Evolutionary conservation across 257 asterid species (phyloP).

Genomic region (Solanum piurae): DNA sequence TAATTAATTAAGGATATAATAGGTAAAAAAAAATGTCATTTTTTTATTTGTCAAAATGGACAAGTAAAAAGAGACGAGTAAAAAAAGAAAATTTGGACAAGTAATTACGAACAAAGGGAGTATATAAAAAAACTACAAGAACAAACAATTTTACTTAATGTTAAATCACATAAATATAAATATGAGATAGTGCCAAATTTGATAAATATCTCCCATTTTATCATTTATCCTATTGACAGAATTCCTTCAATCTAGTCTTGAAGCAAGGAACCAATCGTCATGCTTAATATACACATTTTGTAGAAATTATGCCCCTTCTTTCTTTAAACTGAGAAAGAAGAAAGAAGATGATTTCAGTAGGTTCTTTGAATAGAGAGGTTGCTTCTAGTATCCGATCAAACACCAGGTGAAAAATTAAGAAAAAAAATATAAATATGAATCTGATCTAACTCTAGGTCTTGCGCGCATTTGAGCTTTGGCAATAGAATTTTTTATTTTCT

Average conservation of each 20-base stretch:
- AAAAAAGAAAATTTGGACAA: no score
- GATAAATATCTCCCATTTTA: neutral
- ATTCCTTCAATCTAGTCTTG: neutral
- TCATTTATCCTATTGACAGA: neutral
- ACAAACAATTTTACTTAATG: neutral
- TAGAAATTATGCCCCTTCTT: neutral
- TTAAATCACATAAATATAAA: neutral
- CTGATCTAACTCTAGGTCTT: neutral
- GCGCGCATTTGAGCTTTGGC: neutral
- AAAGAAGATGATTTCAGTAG: no score
- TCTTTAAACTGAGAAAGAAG: no score
- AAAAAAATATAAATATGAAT: neutral
- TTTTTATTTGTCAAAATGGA: no score
- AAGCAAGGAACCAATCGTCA: neutral
- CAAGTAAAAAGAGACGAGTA: no score
- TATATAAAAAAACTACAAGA: neutral
- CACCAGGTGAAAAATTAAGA: neutral
- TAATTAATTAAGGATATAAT: no score
- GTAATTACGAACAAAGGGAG: no score
- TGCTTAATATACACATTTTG: neutral
- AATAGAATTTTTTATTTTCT: neutral
- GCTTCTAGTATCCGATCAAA: neutral
- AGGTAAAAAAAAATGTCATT: no score
- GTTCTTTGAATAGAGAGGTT: neutral
- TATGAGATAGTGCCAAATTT: neutral